Conservation (phyloP, 2,329 filamentous ascomycete genomes). For the Trichoderma polysporum region DNA sequence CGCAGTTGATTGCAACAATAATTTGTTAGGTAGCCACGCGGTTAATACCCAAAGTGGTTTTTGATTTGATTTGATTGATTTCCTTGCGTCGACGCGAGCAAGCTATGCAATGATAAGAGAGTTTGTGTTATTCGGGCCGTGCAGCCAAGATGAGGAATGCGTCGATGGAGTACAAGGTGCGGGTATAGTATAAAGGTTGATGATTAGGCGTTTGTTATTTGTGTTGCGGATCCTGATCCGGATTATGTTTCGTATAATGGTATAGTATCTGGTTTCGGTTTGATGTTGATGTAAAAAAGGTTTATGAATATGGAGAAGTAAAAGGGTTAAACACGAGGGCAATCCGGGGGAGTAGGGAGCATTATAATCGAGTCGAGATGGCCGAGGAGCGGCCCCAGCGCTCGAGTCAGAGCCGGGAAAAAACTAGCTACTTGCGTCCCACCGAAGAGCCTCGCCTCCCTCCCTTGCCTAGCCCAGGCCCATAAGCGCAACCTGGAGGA, state of each 20-base stretch:
- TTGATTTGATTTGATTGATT: not conserved
- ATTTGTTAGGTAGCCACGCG: not conserved
- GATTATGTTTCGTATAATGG: not conserved
- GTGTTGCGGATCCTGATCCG: constrained; percentile 18
- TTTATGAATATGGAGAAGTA: not conserved
- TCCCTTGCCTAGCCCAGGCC: not conserved
- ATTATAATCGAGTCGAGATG: constrained; percentile 9
- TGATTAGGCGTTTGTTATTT: not conserved
- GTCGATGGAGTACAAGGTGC: not conserved
- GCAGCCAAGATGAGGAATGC: not conserved
- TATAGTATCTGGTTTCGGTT: not conserved
- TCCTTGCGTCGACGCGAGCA: constrained; percentile 2
- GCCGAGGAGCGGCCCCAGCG: constrained; percentile 12
- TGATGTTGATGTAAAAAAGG: not conserved
- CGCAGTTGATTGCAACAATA: not conserved
- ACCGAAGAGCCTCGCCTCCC: constrained; percentile 20
- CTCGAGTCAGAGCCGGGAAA: constrained; percentile 14
- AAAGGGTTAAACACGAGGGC: not conserved
- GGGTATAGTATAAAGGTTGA: not conserved
- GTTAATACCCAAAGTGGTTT: not conserved
- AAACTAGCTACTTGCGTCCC: constrained; percentile 14
- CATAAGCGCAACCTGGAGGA: not conserved
- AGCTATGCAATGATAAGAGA: not conserved
- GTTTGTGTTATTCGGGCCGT: not conserved
- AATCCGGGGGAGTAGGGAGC: constrained; percentile 16